phyloP scores from a whole-genome alignment of 2,329 filamentous ascomycete species.

The Cladosporium cucumerinum region DNA sequence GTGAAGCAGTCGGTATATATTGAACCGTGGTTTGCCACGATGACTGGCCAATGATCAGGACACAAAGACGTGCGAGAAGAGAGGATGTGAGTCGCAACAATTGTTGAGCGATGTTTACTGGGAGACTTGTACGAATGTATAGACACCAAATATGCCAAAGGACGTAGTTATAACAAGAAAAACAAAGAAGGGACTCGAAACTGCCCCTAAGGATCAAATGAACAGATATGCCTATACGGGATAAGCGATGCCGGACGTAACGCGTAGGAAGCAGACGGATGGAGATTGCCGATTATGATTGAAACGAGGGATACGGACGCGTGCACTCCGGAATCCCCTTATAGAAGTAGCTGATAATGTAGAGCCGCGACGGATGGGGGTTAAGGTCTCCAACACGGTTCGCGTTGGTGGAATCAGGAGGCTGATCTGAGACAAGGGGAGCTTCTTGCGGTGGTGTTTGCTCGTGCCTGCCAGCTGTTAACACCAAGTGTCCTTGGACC shows the following conservation, averaged over 20 bases:
- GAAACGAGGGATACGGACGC: not conserved
- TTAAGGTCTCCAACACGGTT: not conserved
- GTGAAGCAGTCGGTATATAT: not conserved
- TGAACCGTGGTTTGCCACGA: not conserved
- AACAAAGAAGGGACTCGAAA: not conserved
- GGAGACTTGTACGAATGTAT: not conserved
- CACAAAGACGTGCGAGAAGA: not conserved
- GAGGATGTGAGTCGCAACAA: not conserved
- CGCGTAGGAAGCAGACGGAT: not conserved
- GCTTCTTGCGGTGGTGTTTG: not conserved
- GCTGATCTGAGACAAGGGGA: slow-evolving; percentile 1
- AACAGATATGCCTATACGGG: not conserved
- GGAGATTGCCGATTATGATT: not conserved
- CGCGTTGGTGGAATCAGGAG: not conserved
- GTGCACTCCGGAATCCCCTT: slow-evolving; percentile 8
- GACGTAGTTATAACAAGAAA: not conserved
- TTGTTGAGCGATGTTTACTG: too few species aligned
- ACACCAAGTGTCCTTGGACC: not conserved
- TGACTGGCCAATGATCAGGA: not conserved
- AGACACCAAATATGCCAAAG: not conserved
- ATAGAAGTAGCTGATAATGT: slow-evolving; percentile 7
- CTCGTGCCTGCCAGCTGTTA: not conserved
- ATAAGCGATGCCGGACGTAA: not conserved
- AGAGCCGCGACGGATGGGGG: not conserved
- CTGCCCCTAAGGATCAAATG: not conserved